phyloP scores from a whole-genome alignment of 805 yeast species.

The Candida multigemmis region DNA sequence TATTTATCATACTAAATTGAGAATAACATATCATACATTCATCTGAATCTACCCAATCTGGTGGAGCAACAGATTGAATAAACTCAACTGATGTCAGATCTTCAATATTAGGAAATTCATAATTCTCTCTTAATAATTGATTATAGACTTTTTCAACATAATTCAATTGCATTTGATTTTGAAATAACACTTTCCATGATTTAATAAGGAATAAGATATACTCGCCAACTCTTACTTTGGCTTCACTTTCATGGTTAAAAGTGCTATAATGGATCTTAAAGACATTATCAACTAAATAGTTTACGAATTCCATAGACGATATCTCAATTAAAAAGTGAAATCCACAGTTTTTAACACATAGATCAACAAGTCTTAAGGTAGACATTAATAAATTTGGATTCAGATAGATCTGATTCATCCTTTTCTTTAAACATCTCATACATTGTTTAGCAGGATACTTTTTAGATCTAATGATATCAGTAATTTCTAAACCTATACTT shows the following conservation, averaged over 20 bases:
- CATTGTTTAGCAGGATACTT: conserved; percentile 72
- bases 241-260: conserved; percentile 12
- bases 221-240: conserved; percentile 39
- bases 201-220: conserved; percentile 58
- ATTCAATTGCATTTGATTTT: conserved; percentile 52
- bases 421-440: conserved; percentile 73
- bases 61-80: conserved; percentile 87
- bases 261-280: conserved; percentile 30
- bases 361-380: conserved; percentile 68
- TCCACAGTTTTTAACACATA: conserved; percentile 91
- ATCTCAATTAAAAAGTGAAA: conserved; percentile 71
- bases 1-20: conserved; percentile 68
- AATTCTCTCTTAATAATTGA: conserved; percentile 52
- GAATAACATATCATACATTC: conserved; percentile 91
- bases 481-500: conserved; percentile 65
- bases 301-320: conserved; percentile 79
- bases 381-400: conserved; percentile 80
- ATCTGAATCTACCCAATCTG: conserved; percentile 95
- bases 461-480: conserved; percentile 80
- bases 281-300: conserved; percentile 49
- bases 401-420: conserved; percentile 46
- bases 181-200: conserved; percentile 70
- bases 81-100: conserved; percentile 34
- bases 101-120: conserved; percentile 50
- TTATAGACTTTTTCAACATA: conserved; percentile 58